Base-by-base conservation (phyloP, 495 filamentous ascomycete species). In the Aspergillus asperescens region DNA sequence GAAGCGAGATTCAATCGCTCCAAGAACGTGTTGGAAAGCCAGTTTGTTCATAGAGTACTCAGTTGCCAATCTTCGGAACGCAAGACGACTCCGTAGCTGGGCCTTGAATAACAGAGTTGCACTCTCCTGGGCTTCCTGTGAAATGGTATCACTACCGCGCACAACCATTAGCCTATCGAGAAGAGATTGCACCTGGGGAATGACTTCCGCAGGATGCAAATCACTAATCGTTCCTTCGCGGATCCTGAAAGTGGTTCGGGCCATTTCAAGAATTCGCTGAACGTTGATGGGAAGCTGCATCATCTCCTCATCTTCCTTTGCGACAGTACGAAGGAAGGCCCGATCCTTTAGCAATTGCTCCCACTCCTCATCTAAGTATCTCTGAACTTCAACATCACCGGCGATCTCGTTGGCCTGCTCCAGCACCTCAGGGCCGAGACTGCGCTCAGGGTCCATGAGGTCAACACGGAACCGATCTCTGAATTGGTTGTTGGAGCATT, bases 211-310 rank as follows among this genome's bases (percentile, higher is more conserved):
- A n/a, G 93, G 93, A 42, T 90, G 84, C 49, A 99, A 72, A 62
- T 99, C 88, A 69, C 93, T 96, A 56, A 90, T 83, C 15, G 81
- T 79, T 13, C 83, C 77, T 43, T 90, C 84, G 48, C 90, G 89
- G 56, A 96, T 88, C 54, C 89, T 85, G 80, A 99, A 96, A 7
- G 90, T 86, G 56, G 85, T 85, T 64, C 85, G 87, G 0, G 92
- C 90, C 27, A 83, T 90, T 56, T 96, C 86, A 22, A 99, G 87
- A 57, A 97, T 89, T 55, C 93, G 85, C 32, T 85, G 75, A 37
- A 97, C 74, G 61, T 99, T 99, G 54, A 97, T 83, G 3, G 93
- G 93, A 20, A 99, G 78, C 60, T 95, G 89, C 77, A 93, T 85
- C 66, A 77, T 80, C 48, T 93, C 86, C 15, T 90, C 85, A 22